Evolutionary conservation across 257 asterid genomes (phyloP), one percentile per base, ranked within the genome.

Genomic region (Nicotiana noctiflora): DNA sequence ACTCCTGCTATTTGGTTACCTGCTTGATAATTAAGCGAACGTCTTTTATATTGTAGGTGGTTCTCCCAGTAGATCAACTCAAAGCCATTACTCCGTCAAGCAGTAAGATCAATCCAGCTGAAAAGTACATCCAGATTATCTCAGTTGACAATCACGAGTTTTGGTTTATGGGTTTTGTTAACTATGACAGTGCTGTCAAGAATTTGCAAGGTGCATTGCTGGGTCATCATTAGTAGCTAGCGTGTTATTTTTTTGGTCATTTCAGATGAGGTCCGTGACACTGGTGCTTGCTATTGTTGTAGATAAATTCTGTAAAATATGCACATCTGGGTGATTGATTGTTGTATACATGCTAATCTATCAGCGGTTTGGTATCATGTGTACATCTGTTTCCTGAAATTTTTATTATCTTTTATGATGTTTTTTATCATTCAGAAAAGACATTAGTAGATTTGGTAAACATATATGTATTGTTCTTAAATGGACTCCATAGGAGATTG

Each of bases 81-180:
- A 91, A 90, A 87, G 97, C 96, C 74, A 93, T 96, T 37, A 91
- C 87, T 80, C 90, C 97, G 18, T 86, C 98, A 37, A 25, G 87
- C 25, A 96, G 93, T 89, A 90, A 87, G 81, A 49, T 74, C 74
- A 96, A 96, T 88, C 84, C 91, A 53, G 89, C 96, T 34, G 98
- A 93, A 83, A 93, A 95, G 86, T 95, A 93, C 83, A 89, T 96
- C 82, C 98, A 94, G 85, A 83, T 96, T 51, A 94, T 91, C 66
- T 94, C 97, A 2, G 88, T 91, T 17, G 99, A 91, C 84, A 89
- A 88, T 85, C 98, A 94, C 21, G 99, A 96, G 84, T 96, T 94
- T 89, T 96, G 98, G 98, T 96, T 88, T 89, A 92, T 96, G 98
- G 99, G 98, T 79, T 96, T 96, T 61, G 80, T 96, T 75, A 80